These are phyloP conservation scores for Coniella vitis DNA, from an alignment of 2,329 filamentous ascomycete genomes.

Conservation along the genomic window DNA sequence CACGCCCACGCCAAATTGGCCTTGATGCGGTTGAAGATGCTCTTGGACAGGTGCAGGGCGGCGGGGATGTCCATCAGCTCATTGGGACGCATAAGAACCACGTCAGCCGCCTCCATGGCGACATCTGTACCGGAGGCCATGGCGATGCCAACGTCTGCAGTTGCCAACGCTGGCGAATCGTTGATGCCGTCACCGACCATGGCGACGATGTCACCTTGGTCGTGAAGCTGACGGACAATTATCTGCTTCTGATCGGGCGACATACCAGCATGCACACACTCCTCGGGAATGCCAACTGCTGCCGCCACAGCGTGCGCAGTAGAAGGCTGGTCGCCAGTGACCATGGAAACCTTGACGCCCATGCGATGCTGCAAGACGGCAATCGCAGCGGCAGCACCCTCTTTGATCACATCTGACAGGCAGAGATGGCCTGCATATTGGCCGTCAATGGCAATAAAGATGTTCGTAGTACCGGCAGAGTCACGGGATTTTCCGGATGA, in stretches of 20 bases:
- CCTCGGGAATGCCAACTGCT: slow-evolving; percentile 69
- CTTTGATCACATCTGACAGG: slow-evolving; percentile 86
- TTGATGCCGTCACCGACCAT: slow-evolving; percentile 99
- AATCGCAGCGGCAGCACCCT: slow-evolving; percentile 73
- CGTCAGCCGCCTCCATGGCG: slow-evolving; percentile 92
- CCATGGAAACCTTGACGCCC: slow-evolving; percentile 81
- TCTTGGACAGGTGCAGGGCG: slow-evolving; percentile 70
- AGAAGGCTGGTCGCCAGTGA: slow-evolving; percentile 84
- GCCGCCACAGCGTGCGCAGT: slow-evolving; percentile 80
- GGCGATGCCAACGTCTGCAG: slow-evolving; percentile 87
- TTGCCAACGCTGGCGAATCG: slow-evolving; percentile 90
- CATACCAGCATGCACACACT: slow-evolving; percentile 78
- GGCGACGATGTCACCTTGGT: slow-evolving; percentile 68
- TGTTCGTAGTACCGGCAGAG: slow-evolving; percentile 72
- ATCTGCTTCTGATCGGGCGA: slow-evolving; percentile 86
- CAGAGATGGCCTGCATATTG: slow-evolving; percentile 75
- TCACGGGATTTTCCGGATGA: slow-evolving; percentile 27
- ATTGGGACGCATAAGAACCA: slow-evolving; percentile 90
- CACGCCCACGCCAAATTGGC: slow-evolving; percentile 90
- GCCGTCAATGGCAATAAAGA: slow-evolving; percentile 83
- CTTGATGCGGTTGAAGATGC: slow-evolving; percentile 90
- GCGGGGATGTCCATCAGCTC: slow-evolving; percentile 91
- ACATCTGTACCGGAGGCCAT: slow-evolving; percentile 92
- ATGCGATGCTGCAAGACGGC: slow-evolving; percentile 69
- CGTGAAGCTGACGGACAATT: slow-evolving; percentile 73